Percentiles rank a stretch among this genome's conserved stretches.
phyloP scores from a whole-genome alignment of 305 asterid species.

The Ajuga reptans region DNA sequence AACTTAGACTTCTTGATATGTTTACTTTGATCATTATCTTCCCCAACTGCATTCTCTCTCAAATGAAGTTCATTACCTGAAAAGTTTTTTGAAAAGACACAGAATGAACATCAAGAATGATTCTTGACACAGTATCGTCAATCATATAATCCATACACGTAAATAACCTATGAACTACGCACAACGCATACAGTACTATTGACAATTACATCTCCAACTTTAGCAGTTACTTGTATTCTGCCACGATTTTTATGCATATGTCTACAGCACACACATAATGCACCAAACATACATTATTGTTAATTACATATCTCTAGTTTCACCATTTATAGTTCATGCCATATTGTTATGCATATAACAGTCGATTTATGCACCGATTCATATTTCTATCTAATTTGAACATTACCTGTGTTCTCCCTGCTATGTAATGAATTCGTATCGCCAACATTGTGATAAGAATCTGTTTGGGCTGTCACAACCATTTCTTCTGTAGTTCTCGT shows the following conservation, averaged over 20 bases:
- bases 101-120: not conserved
- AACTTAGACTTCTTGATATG: not conserved
- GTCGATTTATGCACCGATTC: no score
- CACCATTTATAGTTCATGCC: no score
- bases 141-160: not conserved
- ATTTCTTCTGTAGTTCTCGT: constrained; percentile 22
- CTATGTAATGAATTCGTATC: not conserved
- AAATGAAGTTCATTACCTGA: constrained; percentile 18
- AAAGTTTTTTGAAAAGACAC: constrained; percentile 2
- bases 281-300: not conserved
- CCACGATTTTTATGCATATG: no score
- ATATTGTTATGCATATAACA: no score
- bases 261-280: no score
- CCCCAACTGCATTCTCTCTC: not conserved
- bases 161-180: not conserved
- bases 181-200: not conserved
- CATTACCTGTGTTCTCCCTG: not conserved
- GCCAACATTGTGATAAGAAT: constrained; percentile 16
- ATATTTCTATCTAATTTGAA: not conserved
- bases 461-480: constrained; percentile 3
- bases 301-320: constrained; percentile 2
- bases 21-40: constrained; percentile 18
- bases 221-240: no score
- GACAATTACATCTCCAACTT: not conserved
- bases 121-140: not conserved